phyloP scores from a whole-genome alignment of 2,329 filamentous ascomycete genomes.

The Paracorniculantispora psalliotae region DNA sequence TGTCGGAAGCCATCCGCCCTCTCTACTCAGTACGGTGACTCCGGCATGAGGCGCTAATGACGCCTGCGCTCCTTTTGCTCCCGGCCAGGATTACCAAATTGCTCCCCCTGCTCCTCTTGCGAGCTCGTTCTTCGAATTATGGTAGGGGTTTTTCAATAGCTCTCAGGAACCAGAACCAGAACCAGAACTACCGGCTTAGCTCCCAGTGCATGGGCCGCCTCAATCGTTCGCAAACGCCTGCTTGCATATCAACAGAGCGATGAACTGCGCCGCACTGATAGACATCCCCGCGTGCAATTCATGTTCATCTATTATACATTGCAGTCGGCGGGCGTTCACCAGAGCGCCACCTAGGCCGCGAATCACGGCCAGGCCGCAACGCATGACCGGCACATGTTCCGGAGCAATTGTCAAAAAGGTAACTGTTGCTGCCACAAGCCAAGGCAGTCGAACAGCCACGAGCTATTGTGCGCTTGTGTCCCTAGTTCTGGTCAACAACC shows the following conservation, averaged over 20 bases:
- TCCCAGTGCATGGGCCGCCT: neutral
- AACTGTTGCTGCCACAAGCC: neutral
- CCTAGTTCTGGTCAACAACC: neutral
- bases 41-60: conserved; percentile 1
- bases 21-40: neutral
- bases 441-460: neutral
- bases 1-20: conserved; percentile 13
- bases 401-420: neutral
- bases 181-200: neutral
- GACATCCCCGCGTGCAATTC: neutral
- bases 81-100: neutral
- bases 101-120: neutral
- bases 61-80: neutral
- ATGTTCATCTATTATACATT: neutral
- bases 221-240: neutral
- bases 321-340: neutral
- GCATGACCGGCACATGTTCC: neutral
- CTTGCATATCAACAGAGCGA: neutral
- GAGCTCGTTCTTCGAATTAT: neutral
- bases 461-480: neutral
- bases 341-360: neutral
- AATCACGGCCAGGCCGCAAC: neutral
- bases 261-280: neutral
- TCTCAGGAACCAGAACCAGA: neutral
- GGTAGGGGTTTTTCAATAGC: neutral